Evolutionary conservation across 768 basidiomycete genomes (phyloP), one percentile per base, ranked within the genome.

Genomic region (Phanerochaete sordida): DNA sequence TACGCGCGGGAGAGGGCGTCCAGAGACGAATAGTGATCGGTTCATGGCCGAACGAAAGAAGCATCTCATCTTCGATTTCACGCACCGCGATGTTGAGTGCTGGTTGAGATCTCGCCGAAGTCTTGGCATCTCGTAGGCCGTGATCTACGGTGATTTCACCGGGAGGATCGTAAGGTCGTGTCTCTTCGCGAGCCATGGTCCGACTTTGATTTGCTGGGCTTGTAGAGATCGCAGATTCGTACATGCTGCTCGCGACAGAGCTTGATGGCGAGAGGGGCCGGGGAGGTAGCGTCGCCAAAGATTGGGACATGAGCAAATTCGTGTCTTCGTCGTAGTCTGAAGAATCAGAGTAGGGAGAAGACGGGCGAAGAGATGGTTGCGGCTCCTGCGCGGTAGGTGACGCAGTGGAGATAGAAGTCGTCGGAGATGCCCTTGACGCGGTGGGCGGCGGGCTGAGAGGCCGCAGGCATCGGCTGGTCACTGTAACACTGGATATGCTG

Each of bases 221-320:
- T 19, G 66, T 62, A 11, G 87, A 87, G 23, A 88, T 64, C 3
- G 88, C 88, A 65, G 91, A 93, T 64, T 88, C 82, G 69, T 93
- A 94, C 79, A 93, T 83, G 73, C 86, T 92, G 65, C 83, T 84
- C 5, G 79, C 72, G 50, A 80, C 73, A 21, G 86, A 84, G 7
- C 65, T 64, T 9, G 80, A 66, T 1, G 71, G 70, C 1, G 74
- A 73, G 15, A 56, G 37, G 6, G 70, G 66, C 1, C 66, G 67
- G 1, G 73, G 68, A 26, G 75, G 87, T 37, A 93, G 76, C 55
- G 73, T 78, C 2, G 80, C 86, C 33, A 91, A 75, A 5, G 90
- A 92, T 68, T 91, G 88, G 7, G 88, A 87, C 89, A 92, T 91
- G 56, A 81, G 74, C 66, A 84, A 73, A 48, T 83, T 82, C 6